Percentiles rank a stretch among this genome's conserved stretches.
phyloP scores from a whole-genome alignment of 1,284 basidiomycete genomes.

The Lignosus rhinocerotis region DNA sequence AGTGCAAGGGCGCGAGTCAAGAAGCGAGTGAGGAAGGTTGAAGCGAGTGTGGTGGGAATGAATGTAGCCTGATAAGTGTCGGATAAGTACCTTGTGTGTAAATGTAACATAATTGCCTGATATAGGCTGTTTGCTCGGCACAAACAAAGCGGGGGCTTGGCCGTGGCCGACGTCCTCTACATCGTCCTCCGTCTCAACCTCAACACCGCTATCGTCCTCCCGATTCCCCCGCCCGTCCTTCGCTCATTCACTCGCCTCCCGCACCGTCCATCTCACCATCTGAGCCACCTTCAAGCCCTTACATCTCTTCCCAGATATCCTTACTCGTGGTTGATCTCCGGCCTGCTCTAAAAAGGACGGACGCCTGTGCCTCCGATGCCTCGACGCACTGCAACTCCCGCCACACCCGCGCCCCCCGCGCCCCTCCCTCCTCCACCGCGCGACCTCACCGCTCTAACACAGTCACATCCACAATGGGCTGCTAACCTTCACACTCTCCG shows the following conservation, averaged over 20 bases:
- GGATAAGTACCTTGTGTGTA: not conserved
- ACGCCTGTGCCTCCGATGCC: slow-evolving; percentile 35
- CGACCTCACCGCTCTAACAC: slow-evolving; percentile 25
- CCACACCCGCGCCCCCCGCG: slow-evolving; percentile 29
- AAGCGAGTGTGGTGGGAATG: not conserved
- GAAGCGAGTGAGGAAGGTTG: slow-evolving; percentile 42
- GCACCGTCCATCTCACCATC: not conserved
- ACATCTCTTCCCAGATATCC: not conserved
- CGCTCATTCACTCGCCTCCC: not conserved
- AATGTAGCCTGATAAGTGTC: not conserved
- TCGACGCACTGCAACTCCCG: slow-evolving; percentile 34
- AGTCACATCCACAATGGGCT: slow-evolving; percentile 34
- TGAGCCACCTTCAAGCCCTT: not conserved
- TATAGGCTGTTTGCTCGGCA: slow-evolving; percentile 13
- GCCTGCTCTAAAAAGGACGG: slow-evolving; percentile 30
- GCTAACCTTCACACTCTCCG: slow-evolving; percentile 50
- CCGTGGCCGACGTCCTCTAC: slow-evolving; percentile 8
- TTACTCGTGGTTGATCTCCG: slow-evolving; percentile 22
- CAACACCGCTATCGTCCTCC: not conserved
- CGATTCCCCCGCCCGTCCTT: not conserved
- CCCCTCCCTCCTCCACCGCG: slow-evolving; percentile 27
- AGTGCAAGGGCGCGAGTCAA: slow-evolving; percentile 58
- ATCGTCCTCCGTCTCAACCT: slow-evolving; percentile 5
- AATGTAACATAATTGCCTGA: slow-evolving; percentile 5
- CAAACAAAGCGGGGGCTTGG: slow-evolving; percentile 14